Evolutionary conservation across 495 filamentous ascomycete species (phyloP).

Genomic region (Hypoxylon perforatum): DNA sequence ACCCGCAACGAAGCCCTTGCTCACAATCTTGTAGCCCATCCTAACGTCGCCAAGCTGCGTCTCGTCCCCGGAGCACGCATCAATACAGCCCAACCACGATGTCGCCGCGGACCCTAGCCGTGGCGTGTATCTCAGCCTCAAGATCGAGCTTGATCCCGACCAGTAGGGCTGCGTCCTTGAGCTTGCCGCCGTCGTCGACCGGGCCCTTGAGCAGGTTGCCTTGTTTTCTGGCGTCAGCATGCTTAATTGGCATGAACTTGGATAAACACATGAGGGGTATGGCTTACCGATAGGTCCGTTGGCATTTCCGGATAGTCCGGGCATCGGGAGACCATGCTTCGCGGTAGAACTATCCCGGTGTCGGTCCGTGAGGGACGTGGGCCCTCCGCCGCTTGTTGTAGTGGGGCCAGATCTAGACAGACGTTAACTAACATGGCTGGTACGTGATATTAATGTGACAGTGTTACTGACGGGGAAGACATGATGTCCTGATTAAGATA

Average conservation of each 20-base stretch:
- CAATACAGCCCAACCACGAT: slow-evolving; percentile 44
- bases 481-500: slow-evolving; percentile 25
- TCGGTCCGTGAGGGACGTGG: slow-evolving; percentile 25
- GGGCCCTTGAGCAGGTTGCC: slow-evolving; percentile 54
- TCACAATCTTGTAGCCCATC: slow-evolving; percentile 24
- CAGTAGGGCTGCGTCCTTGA: slow-evolving; percentile 55
- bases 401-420: slow-evolving; percentile 29
- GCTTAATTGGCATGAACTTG: neutral
- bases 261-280: neutral
- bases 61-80: slow-evolving; percentile 10
- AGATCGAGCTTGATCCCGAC: slow-evolving; percentile 56
- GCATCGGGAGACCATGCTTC: slow-evolving; percentile 47
- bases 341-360: slow-evolving; percentile 2
- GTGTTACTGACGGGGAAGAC: slow-evolving; percentile 46
- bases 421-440: slow-evolving; percentile 8
- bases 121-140: slow-evolving; percentile 40
- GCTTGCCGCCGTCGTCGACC: slow-evolving; percentile 51
- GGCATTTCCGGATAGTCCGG: slow-evolving; percentile 48
- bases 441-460: neutral
- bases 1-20: slow-evolving; percentile 8
- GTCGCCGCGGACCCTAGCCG: slow-evolving; percentile 41
- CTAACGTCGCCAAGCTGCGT: slow-evolving; percentile 13
- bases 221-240: slow-evolving; percentile 17
- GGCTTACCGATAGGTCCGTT: slow-evolving; percentile 48
- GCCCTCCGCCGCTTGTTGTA: slow-evolving; percentile 15